Evolutionary conservation across 352 stramenopile species (phyloP), one percentile per base, ranked within the genome.

Genomic region (Phytopythium vexans): DNA sequence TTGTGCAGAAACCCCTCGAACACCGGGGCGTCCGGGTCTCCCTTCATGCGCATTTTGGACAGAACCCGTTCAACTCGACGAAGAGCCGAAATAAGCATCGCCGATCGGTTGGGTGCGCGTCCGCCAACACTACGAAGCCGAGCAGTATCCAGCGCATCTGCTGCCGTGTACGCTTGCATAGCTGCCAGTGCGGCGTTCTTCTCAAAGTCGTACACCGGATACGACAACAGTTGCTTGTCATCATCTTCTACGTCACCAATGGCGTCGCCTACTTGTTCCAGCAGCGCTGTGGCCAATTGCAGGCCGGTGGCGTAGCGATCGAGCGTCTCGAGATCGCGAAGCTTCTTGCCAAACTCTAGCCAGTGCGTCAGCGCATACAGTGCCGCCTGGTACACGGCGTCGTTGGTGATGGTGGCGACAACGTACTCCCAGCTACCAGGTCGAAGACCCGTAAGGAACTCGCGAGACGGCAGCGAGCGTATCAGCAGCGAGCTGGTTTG

Each of bases 361-460:
- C 66, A 80, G 49, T 82, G 62, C 8, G 68, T 65, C 15, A 85
- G 60, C 11, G 61, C 46, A 16, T 70, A 72, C 8, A 87, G 53
- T 4, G 52, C 65, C 4, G 49, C 41, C 56, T 87, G 76, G 47
- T 87, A 87, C n/a, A 66, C 58, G 6, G 60, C 70, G 39, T 86
- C 77, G 40, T 80, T 69, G n/a, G 52, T 52, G 52, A 88, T 84
- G 5, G 66, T 74, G 12, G 67, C 54, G 2, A 66, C 65, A 11
- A 65, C 77, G 61, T 84, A 84, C 40, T 83, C 72, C 77, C 77
- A 88, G 37, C 72, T 84, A 5, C 74, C 74, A 8, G 35, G 32
- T 37, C 56, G 56, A 21, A 68, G 21, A 27, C 21, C 21, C 1
- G 21, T 2, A 27, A 2, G 21, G 21, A 27, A 27, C 21, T 27